A percentile compares a stretch with the other conserved stretches of the same genome.
Evolutionary conservation across 345 rosid species (phyloP).

Genomic region (Streptanthus diversifolius): DNA sequence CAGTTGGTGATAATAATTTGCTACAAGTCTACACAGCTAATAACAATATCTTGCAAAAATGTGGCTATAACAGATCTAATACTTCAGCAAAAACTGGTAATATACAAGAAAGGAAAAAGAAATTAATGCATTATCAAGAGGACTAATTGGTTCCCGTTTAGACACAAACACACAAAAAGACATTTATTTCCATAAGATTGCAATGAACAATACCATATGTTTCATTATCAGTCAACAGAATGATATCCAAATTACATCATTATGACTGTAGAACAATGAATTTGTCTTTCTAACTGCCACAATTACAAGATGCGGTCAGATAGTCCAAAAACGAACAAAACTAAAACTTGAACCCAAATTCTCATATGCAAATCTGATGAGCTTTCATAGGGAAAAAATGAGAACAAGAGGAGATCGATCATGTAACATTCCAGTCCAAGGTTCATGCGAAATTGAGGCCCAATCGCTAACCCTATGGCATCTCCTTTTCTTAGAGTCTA

Average conservation of each 20-base stretch:
- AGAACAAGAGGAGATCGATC: background rate
- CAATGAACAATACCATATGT: slow-evolving; percentile 1
- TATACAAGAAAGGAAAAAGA: background rate
- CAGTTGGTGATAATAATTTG: background rate
- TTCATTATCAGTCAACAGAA: background rate
- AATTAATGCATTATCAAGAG: background rate
- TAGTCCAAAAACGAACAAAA: background rate
- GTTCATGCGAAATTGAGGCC: too few species aligned
- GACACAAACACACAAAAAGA: background rate
- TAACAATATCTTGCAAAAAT: slow-evolving; percentile 7
- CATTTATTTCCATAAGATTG: background rate
- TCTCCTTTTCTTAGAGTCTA: too few species aligned
- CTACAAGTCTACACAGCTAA: background rate
- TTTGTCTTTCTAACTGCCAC: background rate
- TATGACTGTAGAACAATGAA: background rate
- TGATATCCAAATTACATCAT: slow-evolving; percentile 17
- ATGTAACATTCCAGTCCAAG: too few species aligned
- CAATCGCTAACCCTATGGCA: too few species aligned
- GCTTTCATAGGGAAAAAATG: background rate
- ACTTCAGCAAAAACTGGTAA: slow-evolving; percentile 4
- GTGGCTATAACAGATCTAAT: slow-evolving; percentile 5
- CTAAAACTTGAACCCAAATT: background rate
- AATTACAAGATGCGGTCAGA: background rate
- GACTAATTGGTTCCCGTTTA: background rate
- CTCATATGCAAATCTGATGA: slow-evolving; percentile 9